phyloP scores from a whole-genome alignment of 805 yeast species.

The Pichia sporocuriosa region DNA sequence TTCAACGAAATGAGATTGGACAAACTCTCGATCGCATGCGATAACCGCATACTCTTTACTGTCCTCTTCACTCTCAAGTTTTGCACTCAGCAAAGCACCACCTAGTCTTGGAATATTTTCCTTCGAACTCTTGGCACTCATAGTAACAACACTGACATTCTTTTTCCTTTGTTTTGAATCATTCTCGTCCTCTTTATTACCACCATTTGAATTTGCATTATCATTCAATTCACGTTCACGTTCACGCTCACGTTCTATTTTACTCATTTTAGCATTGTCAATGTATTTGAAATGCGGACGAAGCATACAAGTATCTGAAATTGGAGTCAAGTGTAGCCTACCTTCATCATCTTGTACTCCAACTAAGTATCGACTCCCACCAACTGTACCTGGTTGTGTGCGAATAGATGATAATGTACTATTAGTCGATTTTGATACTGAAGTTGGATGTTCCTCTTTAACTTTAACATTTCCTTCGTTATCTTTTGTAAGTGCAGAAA shows the following conservation, averaged over 20 bases:
- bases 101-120: conserved; percentile 55
- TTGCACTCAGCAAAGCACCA: conserved; percentile 63
- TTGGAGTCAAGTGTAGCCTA: conserved; percentile 53
- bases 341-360: conserved; percentile 31
- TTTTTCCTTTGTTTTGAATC: conserved; percentile 27
- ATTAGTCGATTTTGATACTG: neutral
- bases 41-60: conserved; percentile 23
- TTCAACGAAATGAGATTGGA: conserved; percentile 9
- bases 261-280: conserved; percentile 41
- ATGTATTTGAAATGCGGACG: conserved; percentile 78
- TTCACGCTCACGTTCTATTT: conserved; percentile 36
- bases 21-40: conserved; percentile 8
- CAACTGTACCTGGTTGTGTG: conserved; percentile 17
- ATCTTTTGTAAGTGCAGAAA: neutral
- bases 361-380: conserved; percentile 32
- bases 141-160: conserved; percentile 61
- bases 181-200: conserved; percentile 42
- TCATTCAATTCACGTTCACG: conserved; percentile 31
- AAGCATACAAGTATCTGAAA: conserved; percentile 65
- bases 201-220: conserved; percentile 29
- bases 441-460: neutral
- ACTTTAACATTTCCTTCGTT: neutral
- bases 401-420: conserved; percentile 9
- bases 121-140: conserved; percentile 63
- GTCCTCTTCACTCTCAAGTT: conserved; percentile 55